These are phyloP conservation scores for Colletotrichum orchidophilum DNA, from an alignment of 2,329 filamentous ascomycete genomes.

Conservation along the genomic window DNA sequence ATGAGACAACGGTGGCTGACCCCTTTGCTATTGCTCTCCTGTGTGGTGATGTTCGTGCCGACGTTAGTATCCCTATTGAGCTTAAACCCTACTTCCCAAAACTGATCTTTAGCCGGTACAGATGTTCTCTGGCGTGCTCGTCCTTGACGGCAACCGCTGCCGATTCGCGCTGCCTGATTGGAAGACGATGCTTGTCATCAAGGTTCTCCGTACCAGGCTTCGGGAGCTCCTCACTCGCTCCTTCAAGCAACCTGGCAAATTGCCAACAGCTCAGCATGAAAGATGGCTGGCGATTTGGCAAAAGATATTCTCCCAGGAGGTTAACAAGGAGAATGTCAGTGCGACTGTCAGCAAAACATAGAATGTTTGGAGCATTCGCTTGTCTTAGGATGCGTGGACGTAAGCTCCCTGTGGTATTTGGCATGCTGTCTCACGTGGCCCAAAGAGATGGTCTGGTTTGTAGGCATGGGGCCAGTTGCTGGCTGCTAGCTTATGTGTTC, in stretches of 20 bases:
- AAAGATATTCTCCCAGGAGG: slow-evolving; percentile 70
- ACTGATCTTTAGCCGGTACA: slow-evolving; percentile 45
- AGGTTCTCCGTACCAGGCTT: slow-evolving; percentile 77
- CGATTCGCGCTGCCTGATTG: slow-evolving; percentile 87
- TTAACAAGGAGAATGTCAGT: slow-evolving; percentile 44
- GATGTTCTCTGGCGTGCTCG: slow-evolving; percentile 87
- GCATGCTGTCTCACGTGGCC: too few relatives aligned
- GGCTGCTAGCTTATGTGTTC: neutral
- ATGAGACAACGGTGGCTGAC: slow-evolving; percentile 84
- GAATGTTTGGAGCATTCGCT: neutral
- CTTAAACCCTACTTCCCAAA: neutral
- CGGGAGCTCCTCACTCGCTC: slow-evolving; percentile 78
- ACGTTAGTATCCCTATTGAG: slow-evolving; percentile 59
- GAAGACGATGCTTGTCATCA: slow-evolving; percentile 91
- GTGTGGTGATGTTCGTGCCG: slow-evolving; percentile 89
- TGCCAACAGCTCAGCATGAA: slow-evolving; percentile 72
- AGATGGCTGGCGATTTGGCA: slow-evolving; percentile 82
- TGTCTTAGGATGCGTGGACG: neutral
- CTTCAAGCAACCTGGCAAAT: slow-evolving; percentile 74
- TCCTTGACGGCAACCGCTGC: slow-evolving; percentile 87
- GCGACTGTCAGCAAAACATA: slow-evolving; percentile 42
- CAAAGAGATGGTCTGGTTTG: neutral
- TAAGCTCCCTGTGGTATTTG: too few relatives aligned
- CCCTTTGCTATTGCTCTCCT: slow-evolving; percentile 85
- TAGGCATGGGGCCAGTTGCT: neutral